Evolutionary conservation across 2,329 filamentous ascomycete species (phyloP).

Genomic region (Claviceps monticola): DNA sequence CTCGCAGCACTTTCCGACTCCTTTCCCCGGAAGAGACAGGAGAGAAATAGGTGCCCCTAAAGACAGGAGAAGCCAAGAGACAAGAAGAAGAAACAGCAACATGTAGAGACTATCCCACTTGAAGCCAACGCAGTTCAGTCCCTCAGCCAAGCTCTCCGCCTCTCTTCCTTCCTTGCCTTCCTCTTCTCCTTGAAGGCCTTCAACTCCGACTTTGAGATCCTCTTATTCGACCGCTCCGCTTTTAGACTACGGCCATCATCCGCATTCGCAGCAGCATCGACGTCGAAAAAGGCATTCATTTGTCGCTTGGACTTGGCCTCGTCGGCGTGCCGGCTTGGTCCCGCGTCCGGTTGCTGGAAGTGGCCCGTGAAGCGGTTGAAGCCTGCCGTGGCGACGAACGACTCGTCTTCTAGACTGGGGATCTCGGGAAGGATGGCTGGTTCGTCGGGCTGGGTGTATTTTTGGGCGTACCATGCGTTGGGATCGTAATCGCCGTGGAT

Average conservation of each 20-base stretch:
- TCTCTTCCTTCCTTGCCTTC: conserved; percentile 83
- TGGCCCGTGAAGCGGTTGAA: conserved; percentile 87
- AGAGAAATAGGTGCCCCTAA: not conserved
- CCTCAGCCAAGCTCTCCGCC: conserved; percentile 76
- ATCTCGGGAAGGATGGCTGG: conserved; percentile 14
- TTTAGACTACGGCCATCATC: conserved; percentile 86
- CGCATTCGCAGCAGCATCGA: conserved; percentile 80
- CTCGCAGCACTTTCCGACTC: too few species aligned
- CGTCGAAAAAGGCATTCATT: conserved; percentile 91
- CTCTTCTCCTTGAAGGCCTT: conserved; percentile 88
- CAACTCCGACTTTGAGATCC: conserved; percentile 70
- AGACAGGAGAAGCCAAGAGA: not conserved
- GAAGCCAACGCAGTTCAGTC: conserved; percentile 28
- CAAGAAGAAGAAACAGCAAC: not conserved
- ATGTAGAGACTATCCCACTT: not conserved
- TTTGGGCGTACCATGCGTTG: conserved; percentile 80
- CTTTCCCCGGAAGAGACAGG: too few species aligned
- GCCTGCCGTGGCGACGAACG: conserved; percentile 55
- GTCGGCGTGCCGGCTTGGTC: conserved; percentile 66
- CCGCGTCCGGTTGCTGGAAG: conserved; percentile 56
- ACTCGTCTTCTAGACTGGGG: conserved; percentile 26
- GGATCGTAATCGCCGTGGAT: conserved; percentile 96
- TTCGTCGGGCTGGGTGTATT: conserved; percentile 24
- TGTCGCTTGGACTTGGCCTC: conserved; percentile 79
- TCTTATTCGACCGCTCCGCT: conserved; percentile 77